These are phyloP conservation scores for Theileria parva DNA, from an alignment of 169 alveolate species.

Conservation along the genomic window DNA sequence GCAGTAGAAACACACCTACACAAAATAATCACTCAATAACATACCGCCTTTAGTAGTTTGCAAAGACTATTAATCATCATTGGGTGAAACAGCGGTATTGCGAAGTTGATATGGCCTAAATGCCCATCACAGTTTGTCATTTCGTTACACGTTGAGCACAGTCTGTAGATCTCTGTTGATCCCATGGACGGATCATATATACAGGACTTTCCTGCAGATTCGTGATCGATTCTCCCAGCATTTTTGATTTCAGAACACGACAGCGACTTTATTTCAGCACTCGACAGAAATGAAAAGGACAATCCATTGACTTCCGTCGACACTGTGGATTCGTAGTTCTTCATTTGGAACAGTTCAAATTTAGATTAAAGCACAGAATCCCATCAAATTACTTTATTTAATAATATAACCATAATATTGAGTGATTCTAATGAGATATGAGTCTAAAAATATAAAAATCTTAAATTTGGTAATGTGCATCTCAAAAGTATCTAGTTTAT, in stretches of 20 bases:
- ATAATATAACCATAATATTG: too few relatives aligned
- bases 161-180: conserved; percentile 86
- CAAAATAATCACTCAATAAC: conserved; percentile 25
- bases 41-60: conserved; percentile 86
- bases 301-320: conserved; percentile 62
- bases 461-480: background rate
- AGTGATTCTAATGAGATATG: too few relatives aligned
- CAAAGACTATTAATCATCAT: conserved; percentile 84
- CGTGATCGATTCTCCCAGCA: conserved; percentile 31
- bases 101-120: conserved; percentile 90
- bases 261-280: conserved; percentile 24
- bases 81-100: conserved; percentile 93
- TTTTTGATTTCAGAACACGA: conserved; percentile 47
- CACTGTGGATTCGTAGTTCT: conserved; percentile 49
- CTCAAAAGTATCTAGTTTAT: background rate
- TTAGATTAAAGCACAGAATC: too few relatives aligned
- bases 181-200: conserved; percentile 94
- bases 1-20: conserved; percentile 52
- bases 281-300: conserved; percentile 42
- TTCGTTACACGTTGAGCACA: conserved; percentile 87
- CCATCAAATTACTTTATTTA: too few relatives aligned
- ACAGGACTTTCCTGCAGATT: conserved; percentile 71
- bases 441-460: too few relatives aligned
- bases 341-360: conserved; percentile 14
- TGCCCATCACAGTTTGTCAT: conserved; percentile 95